A percentile compares a stretch with the other conserved stretches of the same genome.
Conservation (phyloP, 2,329 filamentous ascomycete genomes). For the Simplicillium sp. region DNA sequence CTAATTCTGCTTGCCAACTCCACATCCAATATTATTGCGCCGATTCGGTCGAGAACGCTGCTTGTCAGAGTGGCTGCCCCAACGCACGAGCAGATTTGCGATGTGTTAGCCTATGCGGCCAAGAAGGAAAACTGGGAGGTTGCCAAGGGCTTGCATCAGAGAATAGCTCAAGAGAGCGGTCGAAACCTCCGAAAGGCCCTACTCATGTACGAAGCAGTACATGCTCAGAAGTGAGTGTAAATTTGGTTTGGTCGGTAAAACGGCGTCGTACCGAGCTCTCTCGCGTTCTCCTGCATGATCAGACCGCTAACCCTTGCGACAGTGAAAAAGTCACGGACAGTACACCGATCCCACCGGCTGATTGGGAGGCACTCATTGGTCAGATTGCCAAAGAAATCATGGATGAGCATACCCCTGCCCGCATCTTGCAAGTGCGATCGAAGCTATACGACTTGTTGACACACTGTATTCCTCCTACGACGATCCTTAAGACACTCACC, state of each 20-base stretch:
- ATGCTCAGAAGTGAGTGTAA: constrained; percentile 79
- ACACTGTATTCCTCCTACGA: constrained; percentile 93
- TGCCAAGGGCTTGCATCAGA: constrained; percentile 64
- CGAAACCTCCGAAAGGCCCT: constrained; percentile 83
- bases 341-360: constrained; percentile 85
- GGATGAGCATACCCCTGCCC: constrained; percentile 81
- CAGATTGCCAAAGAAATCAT: constrained; percentile 91
- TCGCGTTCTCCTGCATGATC: background rate
- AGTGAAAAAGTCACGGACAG: constrained; percentile 85
- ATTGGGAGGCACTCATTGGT: constrained; percentile 89
- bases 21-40: constrained; percentile 98
- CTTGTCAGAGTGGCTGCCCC: constrained; percentile 88
- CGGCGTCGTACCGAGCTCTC: no score
- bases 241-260: background rate
- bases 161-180: constrained; percentile 84
- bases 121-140: constrained; percentile 79
- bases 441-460: constrained; percentile 97
- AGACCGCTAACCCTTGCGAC: constrained; percentile 19
- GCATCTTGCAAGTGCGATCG: constrained; percentile 78
- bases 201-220: constrained; percentile 94
- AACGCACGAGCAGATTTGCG: constrained; percentile 73
- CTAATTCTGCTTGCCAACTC: constrained; percentile 91
- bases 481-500: constrained; percentile 86
- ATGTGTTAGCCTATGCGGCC: constrained; percentile 59
- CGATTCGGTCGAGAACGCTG: constrained; percentile 84